Percentiles rank a stretch among this genome's conserved stretches.
Conservation (phyloP, 2,329 filamentous ascomycete species). For the Aspergillus candidus region DNA sequence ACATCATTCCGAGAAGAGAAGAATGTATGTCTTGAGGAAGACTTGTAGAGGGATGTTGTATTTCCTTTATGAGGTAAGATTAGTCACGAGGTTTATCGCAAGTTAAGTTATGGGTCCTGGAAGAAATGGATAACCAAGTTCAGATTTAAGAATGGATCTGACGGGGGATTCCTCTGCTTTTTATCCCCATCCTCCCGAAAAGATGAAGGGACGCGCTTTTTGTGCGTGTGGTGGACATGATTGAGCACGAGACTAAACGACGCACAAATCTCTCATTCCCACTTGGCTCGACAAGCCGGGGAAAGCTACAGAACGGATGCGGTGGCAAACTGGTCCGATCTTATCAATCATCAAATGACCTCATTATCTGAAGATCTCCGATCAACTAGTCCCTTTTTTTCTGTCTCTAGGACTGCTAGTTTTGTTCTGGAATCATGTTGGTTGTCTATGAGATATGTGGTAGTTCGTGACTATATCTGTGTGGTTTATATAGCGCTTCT, state of each 20-base stretch:
- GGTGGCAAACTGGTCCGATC: too few relatives aligned
- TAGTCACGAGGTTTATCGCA: neutral
- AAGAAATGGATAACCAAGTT: conserved; percentile 3
- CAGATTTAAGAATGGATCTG: conserved; percentile 1
- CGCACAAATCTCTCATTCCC: conserved; percentile 34
- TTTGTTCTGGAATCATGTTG: neutral
- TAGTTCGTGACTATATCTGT: too few relatives aligned
- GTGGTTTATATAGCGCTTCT: too few relatives aligned
- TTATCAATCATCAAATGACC: too few relatives aligned
- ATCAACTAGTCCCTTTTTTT: too few relatives aligned
- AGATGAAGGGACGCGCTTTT: conserved; percentile 24
- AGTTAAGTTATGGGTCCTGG: too few relatives aligned
- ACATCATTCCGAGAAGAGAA: neutral
- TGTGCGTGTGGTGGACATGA: conserved; percentile 20
- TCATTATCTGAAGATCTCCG: too few relatives aligned
- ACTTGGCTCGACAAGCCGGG: neutral
- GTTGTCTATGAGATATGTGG: too few relatives aligned
- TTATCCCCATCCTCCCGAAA: conserved; percentile 6
- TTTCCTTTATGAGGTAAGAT: conserved; percentile 1
- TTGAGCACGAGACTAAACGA: conserved; percentile 14
- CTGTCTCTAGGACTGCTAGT: too few relatives aligned
- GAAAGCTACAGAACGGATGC: neutral
- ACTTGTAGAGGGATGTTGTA: neutral
- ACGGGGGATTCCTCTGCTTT: neutral
- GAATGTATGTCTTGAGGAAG: too few relatives aligned